Conservation (phyloP, 345 rosid genomes). For the Hibiscus mutabilis region DNA sequence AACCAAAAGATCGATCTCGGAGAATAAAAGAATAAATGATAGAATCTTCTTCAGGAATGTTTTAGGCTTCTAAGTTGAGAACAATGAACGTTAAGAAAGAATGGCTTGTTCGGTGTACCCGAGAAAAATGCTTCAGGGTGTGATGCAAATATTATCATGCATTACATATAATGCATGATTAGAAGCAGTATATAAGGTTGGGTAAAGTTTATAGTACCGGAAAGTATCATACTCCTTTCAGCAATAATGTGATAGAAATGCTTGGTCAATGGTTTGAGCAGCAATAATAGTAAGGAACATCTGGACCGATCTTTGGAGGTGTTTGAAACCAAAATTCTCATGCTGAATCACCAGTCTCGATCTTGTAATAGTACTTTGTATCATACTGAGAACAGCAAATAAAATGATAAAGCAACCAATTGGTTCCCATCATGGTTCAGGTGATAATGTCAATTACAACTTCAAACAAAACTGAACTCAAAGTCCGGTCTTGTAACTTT, state of each 20-base stretch:
- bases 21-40: background rate
- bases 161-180: background rate
- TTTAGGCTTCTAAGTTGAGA: background rate
- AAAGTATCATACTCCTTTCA: background rate
- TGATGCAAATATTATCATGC: background rate
- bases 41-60: background rate
- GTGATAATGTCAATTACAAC: background rate
- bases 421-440: background rate
- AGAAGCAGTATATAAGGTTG: background rate
- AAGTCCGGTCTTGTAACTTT: background rate
- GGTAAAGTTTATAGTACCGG: background rate
- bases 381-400: constrained; percentile 46
- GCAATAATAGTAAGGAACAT: constrained; percentile 72
- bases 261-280: too few relatives aligned
- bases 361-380: constrained; percentile 82
- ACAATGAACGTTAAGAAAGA: background rate
- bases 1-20: background rate
- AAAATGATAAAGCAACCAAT: background rate
- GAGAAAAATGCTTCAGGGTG: background rate
- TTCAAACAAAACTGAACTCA: background rate
- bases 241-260: background rate
- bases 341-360: constrained; percentile 58
- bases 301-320: constrained; percentile 70
- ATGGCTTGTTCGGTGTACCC: background rate
- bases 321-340: constrained; percentile 88